Conservation (phyloP, 352 stramenopile genomes). For the Phytophthora sojae region DNA sequence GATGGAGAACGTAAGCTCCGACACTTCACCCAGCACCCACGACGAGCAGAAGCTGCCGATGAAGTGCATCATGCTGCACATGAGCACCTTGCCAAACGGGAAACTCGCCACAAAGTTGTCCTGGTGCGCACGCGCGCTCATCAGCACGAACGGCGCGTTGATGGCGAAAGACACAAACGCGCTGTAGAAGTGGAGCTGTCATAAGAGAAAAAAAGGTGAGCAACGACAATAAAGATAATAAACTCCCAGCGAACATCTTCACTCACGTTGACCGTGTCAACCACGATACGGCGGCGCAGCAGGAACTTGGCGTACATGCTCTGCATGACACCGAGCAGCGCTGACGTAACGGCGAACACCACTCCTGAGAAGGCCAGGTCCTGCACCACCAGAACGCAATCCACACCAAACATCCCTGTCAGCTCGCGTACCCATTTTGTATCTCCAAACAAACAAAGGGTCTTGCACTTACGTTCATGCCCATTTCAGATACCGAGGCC, state of each 20-base stretch:
- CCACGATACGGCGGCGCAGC: constrained; percentile 74
- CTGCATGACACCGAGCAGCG: constrained; percentile 84
- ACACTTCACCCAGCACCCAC: constrained; percentile 86
- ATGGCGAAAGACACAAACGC: constrained; percentile 85
- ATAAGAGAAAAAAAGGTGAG: constrained; percentile 1
- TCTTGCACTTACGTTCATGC: constrained; percentile 70
- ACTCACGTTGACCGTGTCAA: constrained; percentile 87
- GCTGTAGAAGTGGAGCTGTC: constrained; percentile 89
- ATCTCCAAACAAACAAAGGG: not conserved
- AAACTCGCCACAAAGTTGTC: constrained; percentile 77
- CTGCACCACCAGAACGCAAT: constrained; percentile 35
- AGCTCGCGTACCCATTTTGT: not conserved
- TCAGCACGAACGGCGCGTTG: constrained; percentile 80
- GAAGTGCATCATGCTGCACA: constrained; percentile 89
- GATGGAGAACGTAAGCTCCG: constrained; percentile 91
- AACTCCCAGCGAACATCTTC: not conserved
- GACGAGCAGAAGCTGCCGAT: constrained; percentile 82
- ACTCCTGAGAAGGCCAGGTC: constrained; percentile 72
- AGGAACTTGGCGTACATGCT: constrained; percentile 92
- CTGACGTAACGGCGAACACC: constrained; percentile 77
- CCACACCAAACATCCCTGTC: constrained; percentile 3
- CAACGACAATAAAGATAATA: not conserved
- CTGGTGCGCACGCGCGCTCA: constrained; percentile 53
- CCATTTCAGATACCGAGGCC: constrained; percentile 88
- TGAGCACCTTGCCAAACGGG: constrained; percentile 72